Base-by-base conservation (phyloP, 2,329 filamentous ascomycete genomes). In the Raffaelea albimanens region DNA sequence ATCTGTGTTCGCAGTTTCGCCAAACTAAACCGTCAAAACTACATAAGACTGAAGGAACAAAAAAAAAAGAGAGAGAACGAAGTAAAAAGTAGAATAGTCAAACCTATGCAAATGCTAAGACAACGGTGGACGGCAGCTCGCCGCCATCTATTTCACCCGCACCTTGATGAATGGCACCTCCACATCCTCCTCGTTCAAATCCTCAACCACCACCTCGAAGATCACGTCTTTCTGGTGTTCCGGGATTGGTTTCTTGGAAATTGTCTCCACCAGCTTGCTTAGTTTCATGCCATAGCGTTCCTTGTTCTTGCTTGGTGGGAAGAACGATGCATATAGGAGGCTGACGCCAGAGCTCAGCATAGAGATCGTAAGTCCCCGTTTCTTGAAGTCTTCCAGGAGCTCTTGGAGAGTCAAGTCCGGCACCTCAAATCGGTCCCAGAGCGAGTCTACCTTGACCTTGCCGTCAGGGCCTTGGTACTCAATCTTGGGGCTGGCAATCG, bases 281-380 rank as follows among this genome's bases (percentile, higher is more conserved):
- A 97, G 78, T 69, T 89, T 95, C 67, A 96, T 74, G 14, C 69
- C 71, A 60, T 88, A 74, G 53, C 90, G 79, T 54, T 96, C 90
- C 76, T 89, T 90, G 49, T 89, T 72, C 75, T 85, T 85, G 18
- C 72, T 66, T 0, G 83, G 75, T 3, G 85, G 82, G 69, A 94
- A 95, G 78, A 98, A 98, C 58, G 82, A 85, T 18, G 93, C 91
- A 60, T 96, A 98, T 41, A 98, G 71, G 60, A 98, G 70, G 66
- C 89, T 96, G 54, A 97, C 91, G 2, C 91, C 93, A n/a, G 89
- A 95, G 72, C 88, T 95, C 59, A 98, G 75, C 91, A 97, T 97
- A 51, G 82, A 86, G 47, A 97, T 83, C 19, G 71, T 81, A 47
- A 98, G 71, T 1, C 93, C 93, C 61, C 83, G 82, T 59, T 80